Base-by-base conservation (phyloP, 2,329 filamentous ascomycete species). In the Neonectria ditissima region DNA sequence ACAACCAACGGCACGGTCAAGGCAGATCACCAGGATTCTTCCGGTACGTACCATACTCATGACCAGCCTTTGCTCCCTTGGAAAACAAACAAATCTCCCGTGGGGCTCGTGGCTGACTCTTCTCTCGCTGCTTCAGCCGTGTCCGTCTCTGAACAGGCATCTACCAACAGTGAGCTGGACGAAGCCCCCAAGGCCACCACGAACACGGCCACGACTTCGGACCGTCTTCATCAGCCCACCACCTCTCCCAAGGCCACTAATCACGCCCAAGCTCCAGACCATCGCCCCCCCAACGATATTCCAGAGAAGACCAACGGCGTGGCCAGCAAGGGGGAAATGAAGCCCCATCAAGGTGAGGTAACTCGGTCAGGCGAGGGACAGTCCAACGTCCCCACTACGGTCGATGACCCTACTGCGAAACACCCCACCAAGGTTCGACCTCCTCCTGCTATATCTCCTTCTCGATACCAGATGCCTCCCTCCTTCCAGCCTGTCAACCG, bases 391-490 rank as follows among this genome's bases (percentile, higher is more conserved):
- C 44, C 24, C 30, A 62, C 60, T 54, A 16, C 43, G 66, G 69
- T 61, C 30, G 69, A 71, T 14, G 62, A 68, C 18, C 53, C 56
- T 24, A 39, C 59, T 22, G 50, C 65, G 9, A 70, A 66, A 53
- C 48, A 62, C 55, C 68, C 61, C 55, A 55, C 60, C 59, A 73
- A 69, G 37, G 50, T 67, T 63, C 74, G 73, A 58, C 77, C 73
- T 26, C 77, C 73, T 24, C 71, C 77, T 2, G 69, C 73, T 60
- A 70, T 78, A 8, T 75, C 78, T 22, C 74, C 77, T 5, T 72
- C 74, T 30, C 76, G 75, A 67, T 82, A 82, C 69, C 80, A 81
- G 62, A 79, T 83, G 77, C 81, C 80, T 43, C 80, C 80, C 44
- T 74, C 79, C 14, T 82, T 82, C 62, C 77, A 80, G 58, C 80